phyloP scores from a whole-genome alignment of 805 yeast species.

The Saccharomycopsis selenospora region DNA sequence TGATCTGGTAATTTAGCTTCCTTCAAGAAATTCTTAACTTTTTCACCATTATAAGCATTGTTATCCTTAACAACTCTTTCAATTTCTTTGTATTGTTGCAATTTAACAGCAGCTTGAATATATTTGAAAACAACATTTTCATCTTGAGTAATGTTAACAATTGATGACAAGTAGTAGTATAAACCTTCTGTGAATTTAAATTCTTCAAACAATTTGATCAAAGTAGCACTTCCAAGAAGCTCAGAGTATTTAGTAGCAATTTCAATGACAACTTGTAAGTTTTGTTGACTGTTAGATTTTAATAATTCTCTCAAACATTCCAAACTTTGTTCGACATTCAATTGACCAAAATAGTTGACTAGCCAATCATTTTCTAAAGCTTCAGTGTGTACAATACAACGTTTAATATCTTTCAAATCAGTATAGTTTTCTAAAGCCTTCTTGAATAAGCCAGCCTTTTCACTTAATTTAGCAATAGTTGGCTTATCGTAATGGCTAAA shows the following conservation, averaged over 20 bases:
- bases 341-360: slow-evolving; percentile 83
- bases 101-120: slow-evolving; percentile 86
- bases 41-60: slow-evolving; percentile 91
- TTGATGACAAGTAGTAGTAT: slow-evolving; percentile 86
- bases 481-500: slow-evolving; percentile 93
- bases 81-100: slow-evolving; percentile 87
- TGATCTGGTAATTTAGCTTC: slow-evolving; percentile 93
- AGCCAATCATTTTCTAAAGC: slow-evolving; percentile 90
- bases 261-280: slow-evolving; percentile 88
- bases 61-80: slow-evolving; percentile 94
- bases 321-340: slow-evolving; percentile 88
- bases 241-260: slow-evolving; percentile 96
- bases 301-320: slow-evolving; percentile 83
- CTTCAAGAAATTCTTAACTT: slow-evolving; percentile 93
- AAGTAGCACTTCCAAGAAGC: slow-evolving; percentile 74
- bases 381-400: slow-evolving; percentile 84
- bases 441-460: slow-evolving; percentile 91
- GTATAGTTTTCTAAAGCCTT: slow-evolving; percentile 95
- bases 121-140: slow-evolving; percentile 94
- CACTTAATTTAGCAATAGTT: slow-evolving; percentile 85
- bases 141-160: slow-evolving; percentile 90
- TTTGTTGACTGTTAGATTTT: slow-evolving; percentile 70
- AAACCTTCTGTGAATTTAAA: slow-evolving; percentile 89
- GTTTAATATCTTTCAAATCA: slow-evolving; percentile 89
- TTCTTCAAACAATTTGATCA: slow-evolving; percentile 89